Evolutionary conservation across 768 basidiomycete genomes (phyloP).

Genomic region (Cantharellus anzutake): DNA sequence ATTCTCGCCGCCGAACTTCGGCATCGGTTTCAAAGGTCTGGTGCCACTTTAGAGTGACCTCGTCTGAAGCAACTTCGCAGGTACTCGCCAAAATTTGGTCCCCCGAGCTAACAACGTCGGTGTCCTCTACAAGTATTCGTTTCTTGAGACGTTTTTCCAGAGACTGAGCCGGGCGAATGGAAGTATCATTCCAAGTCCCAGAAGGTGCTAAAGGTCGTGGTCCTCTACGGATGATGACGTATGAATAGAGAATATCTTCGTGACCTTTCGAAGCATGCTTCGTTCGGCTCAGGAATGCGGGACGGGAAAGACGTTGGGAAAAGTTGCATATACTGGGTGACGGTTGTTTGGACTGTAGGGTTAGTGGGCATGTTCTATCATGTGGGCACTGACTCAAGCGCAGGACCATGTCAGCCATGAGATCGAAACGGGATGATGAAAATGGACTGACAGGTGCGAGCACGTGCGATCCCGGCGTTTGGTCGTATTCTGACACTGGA

Average conservation of each 20-base stretch:
- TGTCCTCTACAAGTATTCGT: background rate
- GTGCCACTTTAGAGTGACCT: background rate
- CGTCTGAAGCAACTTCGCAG: background rate
- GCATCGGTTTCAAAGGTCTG: background rate
- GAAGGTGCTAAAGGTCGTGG: conserved; percentile 29
- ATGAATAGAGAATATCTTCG: conserved; percentile 78
- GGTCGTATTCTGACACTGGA: conserved; percentile 3
- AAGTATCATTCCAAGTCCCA: background rate
- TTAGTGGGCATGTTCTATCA: conserved; percentile 64
- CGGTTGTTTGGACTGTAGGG: conserved; percentile 9
- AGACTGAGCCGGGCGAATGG: no score
- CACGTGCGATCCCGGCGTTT: conserved; percentile 44
- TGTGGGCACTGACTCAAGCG: conserved; percentile 63
- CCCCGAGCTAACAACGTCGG: background rate
- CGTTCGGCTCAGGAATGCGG: conserved; percentile 66
- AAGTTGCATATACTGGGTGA: conserved; percentile 45
- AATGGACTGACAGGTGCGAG: conserved; percentile 55
- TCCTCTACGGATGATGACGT: conserved; percentile 74
- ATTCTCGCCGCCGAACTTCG: conserved; percentile 2
- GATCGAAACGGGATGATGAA: no score
- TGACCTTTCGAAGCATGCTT: conserved; percentile 75
- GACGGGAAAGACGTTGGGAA: conserved; percentile 72
- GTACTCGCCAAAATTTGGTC: background rate
- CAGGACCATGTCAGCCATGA: no score
- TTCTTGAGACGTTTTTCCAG: background rate